Evolutionary conservation across 2,329 filamentous ascomycete species (phyloP).

Genomic region (Fusarium multiceps): DNA sequence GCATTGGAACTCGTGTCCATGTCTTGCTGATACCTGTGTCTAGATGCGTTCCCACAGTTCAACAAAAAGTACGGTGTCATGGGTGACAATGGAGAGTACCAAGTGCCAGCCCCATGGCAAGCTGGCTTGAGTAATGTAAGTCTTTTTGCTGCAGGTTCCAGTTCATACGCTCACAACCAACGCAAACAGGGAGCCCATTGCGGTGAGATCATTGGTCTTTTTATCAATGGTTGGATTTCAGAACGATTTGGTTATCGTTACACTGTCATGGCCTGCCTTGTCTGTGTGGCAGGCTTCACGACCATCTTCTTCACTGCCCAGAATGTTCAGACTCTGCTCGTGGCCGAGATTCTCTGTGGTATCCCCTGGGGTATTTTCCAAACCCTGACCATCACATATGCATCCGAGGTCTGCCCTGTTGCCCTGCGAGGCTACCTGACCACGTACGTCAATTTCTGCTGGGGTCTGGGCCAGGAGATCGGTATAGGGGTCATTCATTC

Average conservation of each 20-base stretch:
- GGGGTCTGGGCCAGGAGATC: slow-evolving; percentile 79
- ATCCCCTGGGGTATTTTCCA: slow-evolving; percentile 72
- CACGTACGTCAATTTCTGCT: slow-evolving; percentile 82
- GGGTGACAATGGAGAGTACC: slow-evolving; percentile 58
- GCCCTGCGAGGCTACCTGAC: slow-evolving; percentile 77
- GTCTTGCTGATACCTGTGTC: slow-evolving; percentile 20
- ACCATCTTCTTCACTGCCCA: slow-evolving; percentile 73
- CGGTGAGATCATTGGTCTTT: slow-evolving; percentile 74
- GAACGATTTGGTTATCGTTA: slow-evolving; percentile 76
- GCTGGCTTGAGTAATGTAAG: slow-evolving; percentile 67
- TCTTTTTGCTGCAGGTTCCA: background rate
- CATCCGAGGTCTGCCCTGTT: slow-evolving; percentile 78
- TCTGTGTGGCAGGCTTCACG: slow-evolving; percentile 66
- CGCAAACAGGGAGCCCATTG: slow-evolving; percentile 60
- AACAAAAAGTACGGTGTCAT: slow-evolving; percentile 67
- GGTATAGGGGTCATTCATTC: slow-evolving; percentile 78
- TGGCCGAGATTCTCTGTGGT: slow-evolving; percentile 71
- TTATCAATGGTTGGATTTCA: slow-evolving; percentile 73
- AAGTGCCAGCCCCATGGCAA: slow-evolving; percentile 72
- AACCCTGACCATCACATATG: slow-evolving; percentile 71
- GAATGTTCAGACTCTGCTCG: slow-evolving; percentile 67
- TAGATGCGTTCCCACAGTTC: slow-evolving; percentile 67
- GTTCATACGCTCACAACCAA: slow-evolving; percentile 39
- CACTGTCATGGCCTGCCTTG: slow-evolving; percentile 69
- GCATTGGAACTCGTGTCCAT: background rate